These are phyloP conservation scores for Penicillium angulare DNA, from an alignment of 495 filamentous ascomycete genomes.

Conservation along the genomic window DNA sequence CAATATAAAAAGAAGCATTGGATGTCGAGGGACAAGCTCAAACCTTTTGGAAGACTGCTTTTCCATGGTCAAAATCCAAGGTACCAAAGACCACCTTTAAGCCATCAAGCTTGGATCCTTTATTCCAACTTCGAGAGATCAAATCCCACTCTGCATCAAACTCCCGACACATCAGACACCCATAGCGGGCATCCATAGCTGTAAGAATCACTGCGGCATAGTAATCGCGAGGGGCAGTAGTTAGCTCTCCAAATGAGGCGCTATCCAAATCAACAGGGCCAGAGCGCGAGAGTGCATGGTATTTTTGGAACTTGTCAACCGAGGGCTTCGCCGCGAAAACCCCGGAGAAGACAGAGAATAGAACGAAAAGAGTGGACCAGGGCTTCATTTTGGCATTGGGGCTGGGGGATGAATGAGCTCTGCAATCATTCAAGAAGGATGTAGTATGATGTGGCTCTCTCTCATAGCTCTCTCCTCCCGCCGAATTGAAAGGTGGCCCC, in stretches of 20 bases:
- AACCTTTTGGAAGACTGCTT: conserved; percentile 86
- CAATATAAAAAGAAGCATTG: no score
- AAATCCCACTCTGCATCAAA: conserved; percentile 96
- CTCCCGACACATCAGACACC: conserved; percentile 81
- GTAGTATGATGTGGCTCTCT: no score
- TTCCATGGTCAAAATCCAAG: conserved; percentile 85
- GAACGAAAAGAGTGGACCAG: conserved; percentile 52
- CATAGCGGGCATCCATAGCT: conserved; percentile 79
- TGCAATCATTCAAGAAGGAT: neutral
- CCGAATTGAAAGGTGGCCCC: conserved; percentile 18
- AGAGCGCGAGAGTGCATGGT: conserved; percentile 64
- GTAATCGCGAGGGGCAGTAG: conserved; percentile 76
- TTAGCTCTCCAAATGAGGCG: conserved; percentile 69
- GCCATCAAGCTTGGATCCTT: conserved; percentile 70
- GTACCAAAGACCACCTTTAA: conserved; percentile 78
- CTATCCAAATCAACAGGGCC: conserved; percentile 75
- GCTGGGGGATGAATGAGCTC: conserved; percentile 6
- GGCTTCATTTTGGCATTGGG: conserved; percentile 49
- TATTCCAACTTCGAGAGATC: conserved; percentile 81
- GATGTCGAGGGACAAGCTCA: neutral
- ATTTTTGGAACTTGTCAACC: conserved; percentile 59
- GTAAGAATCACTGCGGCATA: conserved; percentile 81
- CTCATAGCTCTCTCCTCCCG: neutral
- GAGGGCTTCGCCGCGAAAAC: conserved; percentile 28
- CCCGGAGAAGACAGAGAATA: conserved; percentile 48